phyloP scores from a whole-genome alignment of 1,139 yeast genomes.

The Kodamaea arcana region DNA sequence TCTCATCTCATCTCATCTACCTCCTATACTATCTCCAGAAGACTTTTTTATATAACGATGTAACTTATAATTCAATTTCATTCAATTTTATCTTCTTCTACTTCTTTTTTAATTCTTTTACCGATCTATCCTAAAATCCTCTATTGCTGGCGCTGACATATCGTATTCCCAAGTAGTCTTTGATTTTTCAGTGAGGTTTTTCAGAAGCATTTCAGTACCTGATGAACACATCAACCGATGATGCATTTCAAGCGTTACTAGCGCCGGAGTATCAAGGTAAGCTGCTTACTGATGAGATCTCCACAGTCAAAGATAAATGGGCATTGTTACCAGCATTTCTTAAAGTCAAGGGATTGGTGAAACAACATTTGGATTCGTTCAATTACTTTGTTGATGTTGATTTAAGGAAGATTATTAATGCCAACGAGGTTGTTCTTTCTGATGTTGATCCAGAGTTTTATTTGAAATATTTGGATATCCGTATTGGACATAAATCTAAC shows the following conservation, averaged over 20 bases:
- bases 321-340: conserved; percentile 90
- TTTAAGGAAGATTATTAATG: conserved; percentile 83
- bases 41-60: too few relatives aligned
- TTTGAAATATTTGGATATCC: conserved; percentile 82
- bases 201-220: too few relatives aligned
- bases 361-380: conserved; percentile 95
- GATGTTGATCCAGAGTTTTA: conserved; percentile 98
- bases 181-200: too few relatives aligned
- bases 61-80: too few relatives aligned
- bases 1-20: too few relatives aligned
- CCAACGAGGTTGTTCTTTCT: conserved; percentile 82
- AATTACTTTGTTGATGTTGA: conserved; percentile 94
- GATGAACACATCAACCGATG: too few relatives aligned
- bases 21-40: too few relatives aligned
- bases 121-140: too few relatives aligned
- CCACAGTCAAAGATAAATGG: conserved; percentile 95
- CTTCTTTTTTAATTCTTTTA: too few relatives aligned
- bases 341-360: conserved; percentile 92
- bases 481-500: conserved; percentile 73
- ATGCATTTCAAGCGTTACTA: conserved; percentile 69
- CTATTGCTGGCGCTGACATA: too few relatives aligned
- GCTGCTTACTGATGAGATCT: conserved; percentile 77
- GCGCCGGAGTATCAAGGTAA: conserved; percentile 85
- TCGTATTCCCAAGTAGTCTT: too few relatives aligned
- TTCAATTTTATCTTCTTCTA: too few relatives aligned